These are phyloP conservation scores for Endothia cerciana DNA, from an alignment of 2,329 filamentous ascomycete genomes.

Conservation along the genomic window DNA sequence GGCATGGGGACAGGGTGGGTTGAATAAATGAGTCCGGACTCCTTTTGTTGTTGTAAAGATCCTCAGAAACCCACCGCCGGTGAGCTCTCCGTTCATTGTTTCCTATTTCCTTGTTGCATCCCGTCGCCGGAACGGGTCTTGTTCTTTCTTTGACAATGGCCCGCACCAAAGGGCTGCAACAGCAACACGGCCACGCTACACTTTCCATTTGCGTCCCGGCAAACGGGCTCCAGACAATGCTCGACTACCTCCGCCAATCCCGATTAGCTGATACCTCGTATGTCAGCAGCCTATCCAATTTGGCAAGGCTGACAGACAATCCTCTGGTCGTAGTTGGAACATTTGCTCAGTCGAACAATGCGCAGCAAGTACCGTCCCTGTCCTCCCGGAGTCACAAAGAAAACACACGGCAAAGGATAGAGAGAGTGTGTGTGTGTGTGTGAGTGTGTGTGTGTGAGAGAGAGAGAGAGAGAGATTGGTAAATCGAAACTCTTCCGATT, in stretches of 20 bases:
- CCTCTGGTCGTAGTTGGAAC: background rate
- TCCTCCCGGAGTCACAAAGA: background rate
- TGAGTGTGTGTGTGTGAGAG: too few species aligned
- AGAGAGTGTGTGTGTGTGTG: too few species aligned
- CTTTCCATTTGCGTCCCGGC: constrained; percentile 13
- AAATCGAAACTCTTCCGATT: background rate
- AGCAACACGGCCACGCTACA: background rate
- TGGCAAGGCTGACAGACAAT: background rate
- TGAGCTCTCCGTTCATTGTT: constrained; percentile 20
- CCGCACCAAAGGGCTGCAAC: background rate
- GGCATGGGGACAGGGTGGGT: background rate
- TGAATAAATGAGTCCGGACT: background rate
- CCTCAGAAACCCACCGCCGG: background rate
- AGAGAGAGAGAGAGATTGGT: background rate
- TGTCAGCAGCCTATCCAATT: background rate
- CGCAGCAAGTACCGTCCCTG: background rate
- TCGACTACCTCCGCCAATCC: background rate
- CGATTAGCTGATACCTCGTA: background rate
- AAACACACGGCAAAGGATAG: background rate
- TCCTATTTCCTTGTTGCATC: background rate
- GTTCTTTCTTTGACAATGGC: constrained; percentile 18
- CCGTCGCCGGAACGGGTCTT: constrained; percentile 21
- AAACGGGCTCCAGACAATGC: background rate
- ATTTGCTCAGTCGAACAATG: background rate
- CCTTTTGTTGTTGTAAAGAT: constrained; percentile 13